Conservation (phyloP, 106 monocot species). For the Triglochin maritima region DNA sequence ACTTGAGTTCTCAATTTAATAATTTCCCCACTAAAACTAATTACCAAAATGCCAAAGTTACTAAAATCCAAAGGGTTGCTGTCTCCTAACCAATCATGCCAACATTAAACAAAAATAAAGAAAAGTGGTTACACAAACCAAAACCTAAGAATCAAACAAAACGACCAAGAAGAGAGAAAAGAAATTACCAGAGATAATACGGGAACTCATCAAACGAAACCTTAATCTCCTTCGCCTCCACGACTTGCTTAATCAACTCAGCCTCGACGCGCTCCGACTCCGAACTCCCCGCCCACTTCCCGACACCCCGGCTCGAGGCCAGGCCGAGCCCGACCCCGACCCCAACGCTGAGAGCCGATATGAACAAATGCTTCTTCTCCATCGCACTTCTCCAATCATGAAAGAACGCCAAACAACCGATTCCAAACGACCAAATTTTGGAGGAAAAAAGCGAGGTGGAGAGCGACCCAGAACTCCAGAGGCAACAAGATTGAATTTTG, state of each 20-base stretch:
- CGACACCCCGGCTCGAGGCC: neutral
- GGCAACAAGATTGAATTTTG: too few relatives aligned
- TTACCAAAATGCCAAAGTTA: too few relatives aligned
- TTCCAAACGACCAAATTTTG: too few relatives aligned
- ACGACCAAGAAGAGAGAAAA: neutral
- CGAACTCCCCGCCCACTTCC: neutral
- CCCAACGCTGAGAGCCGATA: constrained; percentile 47
- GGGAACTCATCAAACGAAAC: constrained; percentile 71
- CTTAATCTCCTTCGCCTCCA: constrained; percentile 47
- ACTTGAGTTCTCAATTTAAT: too few relatives aligned
- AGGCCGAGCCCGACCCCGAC: constrained; percentile 52
- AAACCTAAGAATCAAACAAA: neutral
- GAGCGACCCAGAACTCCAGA: too few relatives aligned
- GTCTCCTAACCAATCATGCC: too few relatives aligned
- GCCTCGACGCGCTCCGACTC: constrained; percentile 30
- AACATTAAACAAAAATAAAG: neutral
- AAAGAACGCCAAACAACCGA: too few relatives aligned
- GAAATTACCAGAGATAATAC: constrained; percentile 49
- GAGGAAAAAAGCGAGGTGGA: too few relatives aligned
- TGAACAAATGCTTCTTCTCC: constrained; percentile 47
- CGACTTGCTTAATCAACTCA: constrained; percentile 41
- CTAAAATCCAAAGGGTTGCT: too few relatives aligned
- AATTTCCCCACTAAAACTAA: too few relatives aligned
- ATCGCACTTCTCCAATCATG: constrained; percentile 5
- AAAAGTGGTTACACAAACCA: neutral